Evolutionary conservation across 768 basidiomycete species (phyloP).

Genomic region (Hypholoma fasciculare): DNA sequence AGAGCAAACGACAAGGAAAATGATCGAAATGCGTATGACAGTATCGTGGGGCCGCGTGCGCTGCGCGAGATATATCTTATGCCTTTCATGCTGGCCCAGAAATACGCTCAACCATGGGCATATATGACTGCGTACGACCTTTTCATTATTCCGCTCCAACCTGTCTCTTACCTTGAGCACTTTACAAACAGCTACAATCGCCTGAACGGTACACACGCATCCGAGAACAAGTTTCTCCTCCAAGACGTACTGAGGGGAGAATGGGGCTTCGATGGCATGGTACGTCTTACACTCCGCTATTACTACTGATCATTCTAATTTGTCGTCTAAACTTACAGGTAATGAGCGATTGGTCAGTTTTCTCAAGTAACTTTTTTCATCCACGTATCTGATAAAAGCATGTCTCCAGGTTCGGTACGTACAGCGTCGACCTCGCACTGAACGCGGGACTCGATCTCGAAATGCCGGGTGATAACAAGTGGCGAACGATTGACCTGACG

Average conservation of each 20-base stretch:
- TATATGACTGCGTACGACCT: constrained; percentile 69
- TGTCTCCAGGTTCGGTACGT: constrained; percentile 58
- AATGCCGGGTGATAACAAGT: constrained; percentile 78
- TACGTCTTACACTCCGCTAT: constrained; percentile 18
- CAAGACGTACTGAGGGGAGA: constrained; percentile 63
- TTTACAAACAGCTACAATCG: constrained; percentile 57
- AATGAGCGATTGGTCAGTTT: constrained; percentile 78
- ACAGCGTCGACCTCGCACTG: constrained; percentile 60
- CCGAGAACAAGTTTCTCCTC: constrained; percentile 63
- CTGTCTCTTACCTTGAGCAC: neutral
- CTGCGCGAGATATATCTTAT: constrained; percentile 76
- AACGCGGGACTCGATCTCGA: constrained; percentile 83
- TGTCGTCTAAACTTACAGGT: constrained; percentile 29
- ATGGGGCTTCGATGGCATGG: constrained; percentile 72
- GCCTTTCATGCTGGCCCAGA: constrained; percentile 76
- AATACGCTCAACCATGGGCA: constrained; percentile 63
- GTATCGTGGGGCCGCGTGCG: constrained; percentile 63
- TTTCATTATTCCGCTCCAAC: neutral
- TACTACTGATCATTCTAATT: neutral
- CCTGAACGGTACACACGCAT: constrained; percentile 73
- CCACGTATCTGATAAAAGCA: neutral
- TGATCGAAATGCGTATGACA: constrained; percentile 69
- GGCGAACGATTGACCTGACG: constrained; percentile 70
- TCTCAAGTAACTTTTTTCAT: neutral
- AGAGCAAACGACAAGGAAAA: constrained; percentile 84